phyloP scores from a whole-genome alignment of 2,329 filamentous ascomycete species.

The Teratosphaeria pseudoeucalypti region DNA sequence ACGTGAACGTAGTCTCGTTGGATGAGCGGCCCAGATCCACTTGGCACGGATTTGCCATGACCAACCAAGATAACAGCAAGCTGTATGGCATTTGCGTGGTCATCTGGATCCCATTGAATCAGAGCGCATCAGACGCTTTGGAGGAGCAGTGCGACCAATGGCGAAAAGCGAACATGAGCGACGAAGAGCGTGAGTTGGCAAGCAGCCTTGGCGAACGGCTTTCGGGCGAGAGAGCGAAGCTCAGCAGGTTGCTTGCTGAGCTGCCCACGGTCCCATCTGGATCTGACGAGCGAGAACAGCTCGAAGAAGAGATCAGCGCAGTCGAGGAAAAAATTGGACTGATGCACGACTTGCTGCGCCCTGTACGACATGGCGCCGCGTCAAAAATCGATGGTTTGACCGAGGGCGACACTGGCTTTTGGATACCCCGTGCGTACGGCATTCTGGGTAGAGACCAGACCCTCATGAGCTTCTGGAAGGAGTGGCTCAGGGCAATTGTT shows the following conservation, averaged over 20 bases:
- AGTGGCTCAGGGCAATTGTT: constrained; percentile 89
- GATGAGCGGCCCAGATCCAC: constrained; percentile 91
- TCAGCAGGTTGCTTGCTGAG: constrained; percentile 77
- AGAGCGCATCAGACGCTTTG: constrained; percentile 70
- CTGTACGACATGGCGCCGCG: constrained; percentile 84
- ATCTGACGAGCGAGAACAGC: constrained; percentile 64
- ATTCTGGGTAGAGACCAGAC: constrained; percentile 76
- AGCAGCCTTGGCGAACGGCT: constrained; percentile 82
- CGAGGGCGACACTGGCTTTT: constrained; percentile 87
- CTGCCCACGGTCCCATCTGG: constrained; percentile 73
- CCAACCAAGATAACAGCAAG: constrained; percentile 80
- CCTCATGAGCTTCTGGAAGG: constrained; percentile 91
- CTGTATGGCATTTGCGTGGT: constrained; percentile 86
- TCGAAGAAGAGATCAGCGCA: constrained; percentile 89
- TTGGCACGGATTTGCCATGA: constrained; percentile 99
- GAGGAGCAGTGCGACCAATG: constrained; percentile 52
- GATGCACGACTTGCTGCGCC: constrained; percentile 91
- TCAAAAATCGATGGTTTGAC: constrained; percentile 96
- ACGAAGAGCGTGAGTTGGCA: constrained; percentile 82
- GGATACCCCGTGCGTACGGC: constrained; percentile 89
- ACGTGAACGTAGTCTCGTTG: constrained; percentile 91
- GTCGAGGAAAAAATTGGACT: constrained; percentile 95
- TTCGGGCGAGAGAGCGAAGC: constrained; percentile 74
- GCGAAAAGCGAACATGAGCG: constrained; percentile 62
- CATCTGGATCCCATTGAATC: constrained; percentile 80